Evolutionary conservation across 2,329 filamentous ascomycete genomes (phyloP).

Genomic region (Pyrenophora seminiperda): DNA sequence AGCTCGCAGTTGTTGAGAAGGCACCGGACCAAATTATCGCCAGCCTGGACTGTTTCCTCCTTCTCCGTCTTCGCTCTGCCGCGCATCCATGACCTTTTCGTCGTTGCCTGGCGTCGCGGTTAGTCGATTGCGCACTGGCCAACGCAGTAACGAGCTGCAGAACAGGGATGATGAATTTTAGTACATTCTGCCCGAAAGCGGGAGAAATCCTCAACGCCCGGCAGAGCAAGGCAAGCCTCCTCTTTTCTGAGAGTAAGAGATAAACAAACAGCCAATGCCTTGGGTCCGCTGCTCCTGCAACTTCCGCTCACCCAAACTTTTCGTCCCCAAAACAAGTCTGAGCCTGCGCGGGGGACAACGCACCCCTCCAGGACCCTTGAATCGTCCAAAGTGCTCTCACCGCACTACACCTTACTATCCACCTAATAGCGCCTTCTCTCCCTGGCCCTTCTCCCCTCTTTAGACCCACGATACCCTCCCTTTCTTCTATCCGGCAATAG

Average conservation of each 20-base stretch:
- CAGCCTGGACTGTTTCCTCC: constrained; percentile 6
- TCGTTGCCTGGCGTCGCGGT: constrained; percentile 36
- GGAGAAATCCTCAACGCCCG: constrained; percentile 42
- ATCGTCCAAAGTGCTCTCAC: constrained; percentile 14
- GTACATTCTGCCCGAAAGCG: constrained; percentile 28
- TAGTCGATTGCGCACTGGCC: constrained; percentile 33
- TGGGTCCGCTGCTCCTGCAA: constrained; percentile 30
- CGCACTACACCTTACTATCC: constrained; percentile 16
- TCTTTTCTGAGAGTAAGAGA: constrained; percentile 30
- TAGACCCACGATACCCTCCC: constrained; percentile 26
- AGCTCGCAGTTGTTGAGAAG: constrained; percentile 24
- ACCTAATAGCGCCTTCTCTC: constrained; percentile 20
- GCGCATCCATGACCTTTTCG: constrained; percentile 34
- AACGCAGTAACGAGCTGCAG: constrained; percentile 30
- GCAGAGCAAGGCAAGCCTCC: constrained; percentile 20
- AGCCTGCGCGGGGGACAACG: constrained; percentile 15
- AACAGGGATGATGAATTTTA: constrained; percentile 43
- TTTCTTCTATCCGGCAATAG: constrained; percentile 28
- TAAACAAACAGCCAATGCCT: constrained; percentile 44
- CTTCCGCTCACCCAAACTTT: constrained; percentile 22
- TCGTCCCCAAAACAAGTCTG: constrained; percentile 11
- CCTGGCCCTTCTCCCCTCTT: constrained; percentile 23
- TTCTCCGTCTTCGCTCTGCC: constrained; percentile 21
- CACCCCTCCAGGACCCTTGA: constrained; percentile 23
- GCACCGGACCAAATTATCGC: neutral